Conservation (phyloP, 1,139 yeast species). For the Lodderomyces margitis region DNA sequence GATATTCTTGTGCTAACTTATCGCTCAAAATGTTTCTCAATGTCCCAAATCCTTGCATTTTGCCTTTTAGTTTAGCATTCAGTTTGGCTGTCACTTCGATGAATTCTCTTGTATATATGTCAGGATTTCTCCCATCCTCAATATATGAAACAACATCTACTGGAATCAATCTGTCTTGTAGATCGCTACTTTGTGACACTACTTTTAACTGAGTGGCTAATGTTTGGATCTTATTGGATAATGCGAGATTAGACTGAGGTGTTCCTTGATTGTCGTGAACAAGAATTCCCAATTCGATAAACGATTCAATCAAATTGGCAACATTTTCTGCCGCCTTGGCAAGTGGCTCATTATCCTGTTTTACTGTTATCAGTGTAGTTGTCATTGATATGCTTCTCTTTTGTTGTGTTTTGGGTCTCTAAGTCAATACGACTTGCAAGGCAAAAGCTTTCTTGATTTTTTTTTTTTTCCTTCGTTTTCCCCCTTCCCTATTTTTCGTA, state of each 20-base stretch:
- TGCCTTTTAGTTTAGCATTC: conserved; percentile 86
- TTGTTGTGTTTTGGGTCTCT: too few species aligned
- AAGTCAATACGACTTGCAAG: too few species aligned
- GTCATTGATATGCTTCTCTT: too few species aligned
- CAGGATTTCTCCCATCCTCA: conserved; percentile 96
- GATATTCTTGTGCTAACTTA: conserved; percentile 73
- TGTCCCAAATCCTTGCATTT: conserved; percentile 59
- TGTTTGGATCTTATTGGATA: conserved; percentile 42
- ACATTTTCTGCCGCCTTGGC: conserved; percentile 57
- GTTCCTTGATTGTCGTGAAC: conserved; percentile 95
- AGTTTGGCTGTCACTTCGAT: conserved; percentile 87
- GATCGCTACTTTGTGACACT: conserved; percentile 4
- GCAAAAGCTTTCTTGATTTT: too few species aligned
- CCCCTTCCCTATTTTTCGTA: conserved; percentile 1
- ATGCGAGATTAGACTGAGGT: conserved; percentile 44
- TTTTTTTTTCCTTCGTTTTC: not conserved
- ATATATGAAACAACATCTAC: conserved; percentile 79
- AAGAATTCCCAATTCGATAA: conserved; percentile 84
- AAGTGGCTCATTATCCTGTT: conserved; percentile 41
- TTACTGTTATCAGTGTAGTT: conserved; percentile 28
- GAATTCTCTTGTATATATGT: conserved; percentile 93
- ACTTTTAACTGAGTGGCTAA: conserved; percentile 35
- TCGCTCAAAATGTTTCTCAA: conserved; percentile 65
- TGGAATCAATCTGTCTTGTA: conserved; percentile 55
- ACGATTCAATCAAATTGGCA: conserved; percentile 73